These are phyloP conservation scores for Teunomyces panamensis DNA, from an alignment of 805 yeast genomes.

Conservation along the genomic window DNA sequence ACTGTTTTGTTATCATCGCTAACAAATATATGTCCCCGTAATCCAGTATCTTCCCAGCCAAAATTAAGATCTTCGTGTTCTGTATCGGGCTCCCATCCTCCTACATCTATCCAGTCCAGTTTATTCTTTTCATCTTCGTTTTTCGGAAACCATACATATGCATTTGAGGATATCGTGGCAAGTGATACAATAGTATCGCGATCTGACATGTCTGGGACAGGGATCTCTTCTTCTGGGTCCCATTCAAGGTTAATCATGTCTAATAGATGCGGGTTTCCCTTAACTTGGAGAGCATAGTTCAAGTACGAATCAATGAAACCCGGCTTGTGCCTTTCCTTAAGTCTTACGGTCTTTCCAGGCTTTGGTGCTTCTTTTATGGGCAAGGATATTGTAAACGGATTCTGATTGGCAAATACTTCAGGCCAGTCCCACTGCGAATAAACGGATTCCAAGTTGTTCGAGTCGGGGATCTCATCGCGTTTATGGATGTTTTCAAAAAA, in stretches of 20 bases:
- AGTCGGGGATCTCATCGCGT: constrained; percentile 3
- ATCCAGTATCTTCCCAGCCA: constrained; percentile 86
- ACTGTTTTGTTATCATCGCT: constrained; percentile 55
- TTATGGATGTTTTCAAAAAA: constrained; percentile 5
- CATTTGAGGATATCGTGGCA: constrained; percentile 87
- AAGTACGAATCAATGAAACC: constrained; percentile 65
- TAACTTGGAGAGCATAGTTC: constrained; percentile 48
- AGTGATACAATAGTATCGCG: constrained; percentile 67
- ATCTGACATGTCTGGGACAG: constrained; percentile 75
- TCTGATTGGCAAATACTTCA: constrained; percentile 20
- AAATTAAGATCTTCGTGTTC: constrained; percentile 53
- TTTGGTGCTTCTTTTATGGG: constrained; percentile 21
- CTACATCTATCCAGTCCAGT: constrained; percentile 86
- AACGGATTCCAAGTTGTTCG: constrained; percentile 8
- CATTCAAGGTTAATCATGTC: constrained; percentile 56
- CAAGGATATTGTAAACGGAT: constrained; percentile 40
- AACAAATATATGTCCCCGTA: constrained; percentile 88
- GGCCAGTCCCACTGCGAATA: constrained; percentile 36
- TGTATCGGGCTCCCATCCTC: constrained; percentile 54
- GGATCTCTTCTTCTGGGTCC: constrained; percentile 48
- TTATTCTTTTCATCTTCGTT: constrained; percentile 43
- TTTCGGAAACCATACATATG: constrained; percentile 75
- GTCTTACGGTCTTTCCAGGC: constrained; percentile 21
- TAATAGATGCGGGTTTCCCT: constrained; percentile 34
- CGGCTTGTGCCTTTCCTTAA: constrained; percentile 46